These are phyloP conservation scores for Inonotus hispidus DNA, from an alignment of 1,284 basidiomycete genomes.

Conservation along the genomic window DNA sequence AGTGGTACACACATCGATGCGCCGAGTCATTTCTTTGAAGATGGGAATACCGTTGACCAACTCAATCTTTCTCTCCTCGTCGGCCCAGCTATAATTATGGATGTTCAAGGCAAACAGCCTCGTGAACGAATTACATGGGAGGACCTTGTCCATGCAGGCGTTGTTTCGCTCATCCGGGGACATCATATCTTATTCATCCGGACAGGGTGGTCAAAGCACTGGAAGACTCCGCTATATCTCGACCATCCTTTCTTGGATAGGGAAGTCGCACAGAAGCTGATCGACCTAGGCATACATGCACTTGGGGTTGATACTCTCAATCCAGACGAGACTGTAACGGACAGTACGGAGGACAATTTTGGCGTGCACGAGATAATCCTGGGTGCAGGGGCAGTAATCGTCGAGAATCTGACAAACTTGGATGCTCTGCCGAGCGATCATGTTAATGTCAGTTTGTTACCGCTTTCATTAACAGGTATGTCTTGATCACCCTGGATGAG, in stretches of 20 bases:
- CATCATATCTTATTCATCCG: slow-evolving; percentile 41
- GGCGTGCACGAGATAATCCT: slow-evolving; percentile 53
- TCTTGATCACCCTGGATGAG: not conserved
- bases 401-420: slow-evolving; percentile 61
- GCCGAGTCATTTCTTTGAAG: slow-evolving; percentile 59
- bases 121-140: slow-evolving; percentile 49
- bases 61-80: slow-evolving; percentile 46
- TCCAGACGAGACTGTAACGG: slow-evolving; percentile 54
- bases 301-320: slow-evolving; percentile 59
- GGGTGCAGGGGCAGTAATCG: slow-evolving; percentile 52
- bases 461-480: slow-evolving; percentile 41
- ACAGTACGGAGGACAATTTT: slow-evolving; percentile 35
- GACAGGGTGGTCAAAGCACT: slow-evolving; percentile 58
- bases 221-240: slow-evolving; percentile 46
- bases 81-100: slow-evolving; percentile 43
- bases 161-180: slow-evolving; percentile 28
- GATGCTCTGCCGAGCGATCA: slow-evolving; percentile 33
- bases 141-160: slow-evolving; percentile 32
- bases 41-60: slow-evolving; percentile 50
- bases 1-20: slow-evolving; percentile 71
- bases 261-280: slow-evolving; percentile 44
- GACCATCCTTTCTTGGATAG: slow-evolving; percentile 58
- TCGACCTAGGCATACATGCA: slow-evolving; percentile 44
- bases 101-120: slow-evolving; percentile 32
- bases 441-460: slow-evolving; percentile 48